Evolutionary conservation across 2,329 filamentous ascomycete species (phyloP).

Genomic region (Aspergillus floridensis): DNA sequence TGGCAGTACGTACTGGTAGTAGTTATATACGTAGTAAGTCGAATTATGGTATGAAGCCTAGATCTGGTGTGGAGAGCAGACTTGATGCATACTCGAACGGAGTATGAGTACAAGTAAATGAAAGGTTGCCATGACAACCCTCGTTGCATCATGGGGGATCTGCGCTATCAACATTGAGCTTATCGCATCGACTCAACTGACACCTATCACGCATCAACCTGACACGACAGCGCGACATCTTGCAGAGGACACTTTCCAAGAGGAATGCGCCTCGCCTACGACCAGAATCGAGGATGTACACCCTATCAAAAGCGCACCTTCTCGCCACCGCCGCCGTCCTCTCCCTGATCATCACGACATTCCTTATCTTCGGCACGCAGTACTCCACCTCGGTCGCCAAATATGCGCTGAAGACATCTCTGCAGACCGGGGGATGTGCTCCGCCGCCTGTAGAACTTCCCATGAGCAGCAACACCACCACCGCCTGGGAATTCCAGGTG

Average conservation of each 20-base stretch:
- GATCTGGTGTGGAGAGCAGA: background rate
- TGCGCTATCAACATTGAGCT: background rate
- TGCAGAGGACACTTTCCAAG: no score
- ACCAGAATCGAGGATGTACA: background rate
- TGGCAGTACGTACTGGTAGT: background rate
- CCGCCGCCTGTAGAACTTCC: background rate
- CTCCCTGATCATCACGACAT: conserved; percentile 28
- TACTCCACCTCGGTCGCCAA: conserved; percentile 18
- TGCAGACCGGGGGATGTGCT: background rate
- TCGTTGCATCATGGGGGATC: background rate
- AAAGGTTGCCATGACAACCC: background rate
- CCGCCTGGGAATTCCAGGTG: conserved; percentile 33
- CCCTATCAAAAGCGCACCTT: conserved; percentile 18
- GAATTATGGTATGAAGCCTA: background rate
- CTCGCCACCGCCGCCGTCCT: conserved; percentile 26
- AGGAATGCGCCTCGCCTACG: conserved; percentile 1
- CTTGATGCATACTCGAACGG: no score
- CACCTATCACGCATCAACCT: background rate
- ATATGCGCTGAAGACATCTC: conserved; percentile 23
- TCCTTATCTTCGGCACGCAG: conserved; percentile 23
- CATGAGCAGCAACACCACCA: background rate
- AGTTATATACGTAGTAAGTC: no score
- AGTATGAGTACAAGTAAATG: background rate
- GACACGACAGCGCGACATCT: no score
- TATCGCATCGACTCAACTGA: background rate